Base-by-base conservation (phyloP, 2,329 filamentous ascomycete genomes). In the Herpotrichia juniperi region DNA sequence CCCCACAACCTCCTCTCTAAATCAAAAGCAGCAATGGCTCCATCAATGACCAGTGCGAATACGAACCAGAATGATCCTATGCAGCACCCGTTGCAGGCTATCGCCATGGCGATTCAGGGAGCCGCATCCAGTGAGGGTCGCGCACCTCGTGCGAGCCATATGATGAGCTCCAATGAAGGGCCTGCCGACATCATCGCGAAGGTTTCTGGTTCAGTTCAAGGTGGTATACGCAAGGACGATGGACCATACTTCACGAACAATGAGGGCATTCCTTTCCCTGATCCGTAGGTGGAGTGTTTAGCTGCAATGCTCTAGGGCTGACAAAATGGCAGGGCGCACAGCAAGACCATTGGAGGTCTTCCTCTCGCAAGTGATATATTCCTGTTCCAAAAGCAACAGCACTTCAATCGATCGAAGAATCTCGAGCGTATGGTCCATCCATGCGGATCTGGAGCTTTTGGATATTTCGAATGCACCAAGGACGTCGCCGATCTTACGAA, bases 331-430 rank as follows among this genome's bases (percentile, higher is more conserved):
- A 72, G 65, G 1, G 62, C 63, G 14, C 79, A 82, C 61, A 82
- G 79, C 70, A 82, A 82, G 72, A 83, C 77, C 3, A 71, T 81
- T 26, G 80, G 80, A 0, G 81, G 80, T 4, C 75, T 83, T 37
- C 80, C 80, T 0, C 63, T 83, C 0, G 73, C 75, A 5, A 81
- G 78, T 56, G 80, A 82, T 65, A 72, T 77, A 0, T 81, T 81
- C 57, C 69, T 83, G 22, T 74, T 83, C 52, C 79, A 83, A 48
- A 82, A 82, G 66, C 80, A 83, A 66, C 80, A 83, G 66, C 74
- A 76, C 16, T 83, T 83, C 73, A 83, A 83, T 54, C 74, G 81
- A n/a, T 80, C 78, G n/a, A 82, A 82, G 68, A 77, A 74, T 34
- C 73, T 82, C 3, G 79, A 68, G 52, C 63, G 65, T 24, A 78